A percentile compares a stretch with the other conserved stretches of the same genome.
Conservation (phyloP, 2,329 filamentous ascomycete genomes). For the Chaetomium sp. region DNA sequence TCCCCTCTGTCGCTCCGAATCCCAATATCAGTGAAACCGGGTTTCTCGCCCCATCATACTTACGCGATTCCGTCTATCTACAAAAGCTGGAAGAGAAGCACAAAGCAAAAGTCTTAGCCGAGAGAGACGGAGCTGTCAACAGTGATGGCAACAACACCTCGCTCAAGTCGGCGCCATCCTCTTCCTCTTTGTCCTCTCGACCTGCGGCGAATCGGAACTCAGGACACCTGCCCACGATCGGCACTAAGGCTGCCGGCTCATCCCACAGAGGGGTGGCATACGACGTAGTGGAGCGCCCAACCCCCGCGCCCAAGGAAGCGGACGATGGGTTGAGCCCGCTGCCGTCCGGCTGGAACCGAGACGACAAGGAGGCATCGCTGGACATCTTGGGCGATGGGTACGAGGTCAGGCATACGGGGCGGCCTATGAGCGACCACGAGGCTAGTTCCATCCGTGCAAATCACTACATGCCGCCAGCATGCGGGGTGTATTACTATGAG, state of each 20-base stretch:
- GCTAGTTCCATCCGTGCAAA: slow-evolving; percentile 78
- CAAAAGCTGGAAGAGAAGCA: slow-evolving; percentile 67
- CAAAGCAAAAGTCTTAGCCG: slow-evolving; percentile 49
- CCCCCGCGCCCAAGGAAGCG: slow-evolving; percentile 38
- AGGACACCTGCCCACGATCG: slow-evolving; percentile 20
- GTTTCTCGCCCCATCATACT: slow-evolving; percentile 82
- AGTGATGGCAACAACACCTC: not conserved
- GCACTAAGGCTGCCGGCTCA: slow-evolving; percentile 49
- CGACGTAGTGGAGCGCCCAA: slow-evolving; percentile 72
- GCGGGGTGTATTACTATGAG: slow-evolving; percentile 94
- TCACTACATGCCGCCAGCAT: slow-evolving; percentile 78
- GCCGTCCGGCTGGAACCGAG: slow-evolving; percentile 74
- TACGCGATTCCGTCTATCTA: slow-evolving; percentile 71
- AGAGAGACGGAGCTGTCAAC: slow-evolving; percentile 38
- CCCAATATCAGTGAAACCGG: slow-evolving; percentile 28
- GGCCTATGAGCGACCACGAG: slow-evolving; percentile 58
- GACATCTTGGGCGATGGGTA: slow-evolving; percentile 69
- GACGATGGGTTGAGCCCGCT: slow-evolving; percentile 58
- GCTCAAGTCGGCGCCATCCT: not conserved
- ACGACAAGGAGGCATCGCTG: slow-evolving; percentile 66
- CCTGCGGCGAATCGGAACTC: slow-evolving; percentile 10
- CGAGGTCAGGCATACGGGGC: slow-evolving; percentile 57
- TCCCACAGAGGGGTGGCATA: slow-evolving; percentile 72
- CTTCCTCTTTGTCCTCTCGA: not conserved
- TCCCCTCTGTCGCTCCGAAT: slow-evolving; percentile 1